Conservation (phyloP, 2,329 filamentous ascomycete genomes). For the Fusarium sp. region DNA sequence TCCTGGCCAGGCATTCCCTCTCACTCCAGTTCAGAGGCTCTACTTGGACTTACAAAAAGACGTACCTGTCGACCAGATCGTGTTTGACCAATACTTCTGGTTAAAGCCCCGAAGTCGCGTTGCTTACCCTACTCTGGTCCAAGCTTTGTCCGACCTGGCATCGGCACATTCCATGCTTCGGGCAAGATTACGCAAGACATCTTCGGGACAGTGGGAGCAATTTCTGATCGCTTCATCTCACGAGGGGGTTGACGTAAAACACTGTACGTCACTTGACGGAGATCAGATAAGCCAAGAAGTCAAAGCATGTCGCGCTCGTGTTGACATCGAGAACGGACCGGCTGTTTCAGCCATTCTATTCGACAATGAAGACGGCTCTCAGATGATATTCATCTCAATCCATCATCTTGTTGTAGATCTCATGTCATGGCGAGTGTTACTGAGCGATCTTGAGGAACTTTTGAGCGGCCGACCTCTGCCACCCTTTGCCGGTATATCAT, state of each 20-base stretch:
- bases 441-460: slow-evolving; percentile 20
- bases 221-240: not conserved
- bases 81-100: not conserved
- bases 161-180: not conserved
- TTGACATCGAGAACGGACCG: slow-evolving; percentile 3
- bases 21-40: not conserved
- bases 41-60: not conserved
- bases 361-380: not conserved
- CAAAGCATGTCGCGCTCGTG: not conserved
- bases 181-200: not conserved
- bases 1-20: not conserved
- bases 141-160: not conserved
- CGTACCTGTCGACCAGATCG: not conserved
- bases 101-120: not conserved
- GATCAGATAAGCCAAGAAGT: not conserved
- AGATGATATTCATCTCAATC: not conserved
- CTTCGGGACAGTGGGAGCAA: not conserved
- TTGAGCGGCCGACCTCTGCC: too few species aligned
- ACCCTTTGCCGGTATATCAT: too few species aligned
- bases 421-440: slow-evolving; percentile 34
- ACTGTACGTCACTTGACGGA: too few species aligned
- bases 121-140: too few species aligned
- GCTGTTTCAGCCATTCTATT: not conserved
- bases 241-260: not conserved
- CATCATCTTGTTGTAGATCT: slow-evolving; percentile 37